phyloP scores from a whole-genome alignment of 345 rosid genomes.

The Eucalyptus regnans region DNA sequence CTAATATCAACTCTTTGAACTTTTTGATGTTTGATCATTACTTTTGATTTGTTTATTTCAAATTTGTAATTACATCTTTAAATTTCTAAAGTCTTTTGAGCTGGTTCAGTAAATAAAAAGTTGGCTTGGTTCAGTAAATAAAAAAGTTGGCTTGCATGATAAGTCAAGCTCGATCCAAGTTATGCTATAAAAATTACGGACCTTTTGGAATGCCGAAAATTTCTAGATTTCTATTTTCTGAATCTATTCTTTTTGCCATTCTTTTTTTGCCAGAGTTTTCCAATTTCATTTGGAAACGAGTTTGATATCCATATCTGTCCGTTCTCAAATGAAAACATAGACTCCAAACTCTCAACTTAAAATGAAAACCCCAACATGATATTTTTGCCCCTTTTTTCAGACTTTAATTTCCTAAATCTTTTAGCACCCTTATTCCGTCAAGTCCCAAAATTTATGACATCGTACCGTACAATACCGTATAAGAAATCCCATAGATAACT shows the following conservation, averaged over 20 bases:
- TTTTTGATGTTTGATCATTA: background rate
- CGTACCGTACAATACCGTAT: background rate
- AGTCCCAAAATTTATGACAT: background rate
- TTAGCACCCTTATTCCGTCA: background rate
- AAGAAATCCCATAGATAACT: background rate
- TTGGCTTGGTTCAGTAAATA: background rate
- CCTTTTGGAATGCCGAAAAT: background rate
- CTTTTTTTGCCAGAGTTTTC: background rate
- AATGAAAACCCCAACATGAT: background rate
- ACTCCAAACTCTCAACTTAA: background rate
- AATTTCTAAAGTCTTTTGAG: background rate
- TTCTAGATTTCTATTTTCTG: background rate
- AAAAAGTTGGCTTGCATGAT: background rate
- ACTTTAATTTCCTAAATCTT: background rate
- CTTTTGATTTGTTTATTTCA: background rate
- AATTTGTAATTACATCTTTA: background rate
- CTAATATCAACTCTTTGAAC: background rate
- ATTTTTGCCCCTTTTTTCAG: background rate
- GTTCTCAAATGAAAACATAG: background rate
- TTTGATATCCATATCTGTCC: background rate
- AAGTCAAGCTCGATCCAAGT: background rate
- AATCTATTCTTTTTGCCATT: background rate
- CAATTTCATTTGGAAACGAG: background rate
- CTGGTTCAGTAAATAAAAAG: background rate
- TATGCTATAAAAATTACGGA: background rate